Evolutionary conservation across 805 yeast genomes (phyloP).

Genomic region (Candida easanensis): DNA sequence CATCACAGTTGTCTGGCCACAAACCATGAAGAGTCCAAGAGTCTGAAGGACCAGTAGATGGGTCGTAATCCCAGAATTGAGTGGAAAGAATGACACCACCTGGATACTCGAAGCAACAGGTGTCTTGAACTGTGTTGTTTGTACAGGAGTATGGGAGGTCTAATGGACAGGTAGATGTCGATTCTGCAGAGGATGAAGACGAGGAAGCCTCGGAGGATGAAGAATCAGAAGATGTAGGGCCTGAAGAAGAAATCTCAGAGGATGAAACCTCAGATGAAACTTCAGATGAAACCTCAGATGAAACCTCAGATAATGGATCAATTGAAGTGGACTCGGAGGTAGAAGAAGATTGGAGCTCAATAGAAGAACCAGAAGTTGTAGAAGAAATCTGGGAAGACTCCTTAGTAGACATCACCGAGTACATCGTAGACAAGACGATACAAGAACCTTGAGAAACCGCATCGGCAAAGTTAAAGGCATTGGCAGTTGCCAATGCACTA

Average conservation of each 20-base stretch:
- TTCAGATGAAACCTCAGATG: neutral
- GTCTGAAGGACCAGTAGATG: conserved; percentile 68
- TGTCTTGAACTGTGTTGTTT: conserved; percentile 51
- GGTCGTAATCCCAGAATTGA: conserved; percentile 90
- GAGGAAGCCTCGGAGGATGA: conserved; percentile 1
- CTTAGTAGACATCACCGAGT: conserved; percentile 3
- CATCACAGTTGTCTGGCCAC: conserved; percentile 89
- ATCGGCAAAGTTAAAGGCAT: conserved; percentile 9
- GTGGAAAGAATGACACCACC: conserved; percentile 83
- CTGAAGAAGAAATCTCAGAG: neutral
- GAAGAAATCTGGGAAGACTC: neutral
- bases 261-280: neutral
- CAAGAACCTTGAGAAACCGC: conserved; percentile 7
- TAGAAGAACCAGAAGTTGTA: neutral
- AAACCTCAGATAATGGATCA: neutral
- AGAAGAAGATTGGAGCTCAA: neutral
- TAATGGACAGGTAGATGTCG: conserved; percentile 43
- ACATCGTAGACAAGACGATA: conserved; percentile 6
- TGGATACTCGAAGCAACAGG: conserved; percentile 84
- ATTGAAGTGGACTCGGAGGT: neutral
- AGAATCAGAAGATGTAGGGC: neutral
- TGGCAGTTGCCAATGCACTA: conserved; percentile 1
- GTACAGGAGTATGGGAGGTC: conserved; percentile 61
- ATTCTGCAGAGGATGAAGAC: neutral
- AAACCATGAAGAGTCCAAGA: conserved; percentile 80